A percentile compares a stretch with the other conserved stretches of the same genome.
These are phyloP conservation scores for Claviceps capensis DNA, from an alignment of 2,329 filamentous ascomycete genomes.

Conservation along the genomic window DNA sequence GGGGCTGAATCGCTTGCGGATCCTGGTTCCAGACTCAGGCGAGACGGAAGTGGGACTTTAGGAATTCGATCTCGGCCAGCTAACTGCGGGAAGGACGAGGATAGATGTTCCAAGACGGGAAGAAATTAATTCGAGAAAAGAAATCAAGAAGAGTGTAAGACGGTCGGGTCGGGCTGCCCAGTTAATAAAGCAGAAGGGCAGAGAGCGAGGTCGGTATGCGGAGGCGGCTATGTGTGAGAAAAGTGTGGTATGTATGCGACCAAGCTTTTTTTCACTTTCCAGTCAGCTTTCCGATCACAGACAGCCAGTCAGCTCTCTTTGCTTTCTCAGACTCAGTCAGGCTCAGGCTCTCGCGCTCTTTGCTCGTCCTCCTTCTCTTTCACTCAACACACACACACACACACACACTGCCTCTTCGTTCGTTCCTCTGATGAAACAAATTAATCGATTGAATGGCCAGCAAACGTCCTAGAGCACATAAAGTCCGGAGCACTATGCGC, in stretches of 20 bases:
- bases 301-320: too few species aligned
- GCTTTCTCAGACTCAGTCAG: too few species aligned
- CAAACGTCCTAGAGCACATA: background rate
- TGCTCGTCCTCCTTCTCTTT: too few species aligned
- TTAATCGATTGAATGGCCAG: background rate
- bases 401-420: background rate
- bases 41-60: constrained; percentile 5
- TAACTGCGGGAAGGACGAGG: background rate
- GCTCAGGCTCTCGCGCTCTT: too few species aligned
- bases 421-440: too few species aligned
- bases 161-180: too few species aligned
- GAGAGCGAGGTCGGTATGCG: too few species aligned
- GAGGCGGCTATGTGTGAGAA: too few species aligned
- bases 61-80: background rate
- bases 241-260: too few species aligned
- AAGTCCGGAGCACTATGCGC: background rate
- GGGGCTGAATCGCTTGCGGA: constrained; percentile 3
- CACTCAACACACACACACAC: background rate
- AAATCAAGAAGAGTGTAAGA: background rate
- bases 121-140: background rate
- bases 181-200: too few species aligned
- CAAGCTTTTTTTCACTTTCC: too few species aligned
- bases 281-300: too few species aligned
- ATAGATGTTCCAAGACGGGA: background rate
- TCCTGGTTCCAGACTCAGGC: constrained; percentile 1